Evolutionary conservation across 345 rosid genomes (phyloP), one percentile per base, ranked within the genome.

Genomic region (Xanthoceras sorbifolium): DNA sequence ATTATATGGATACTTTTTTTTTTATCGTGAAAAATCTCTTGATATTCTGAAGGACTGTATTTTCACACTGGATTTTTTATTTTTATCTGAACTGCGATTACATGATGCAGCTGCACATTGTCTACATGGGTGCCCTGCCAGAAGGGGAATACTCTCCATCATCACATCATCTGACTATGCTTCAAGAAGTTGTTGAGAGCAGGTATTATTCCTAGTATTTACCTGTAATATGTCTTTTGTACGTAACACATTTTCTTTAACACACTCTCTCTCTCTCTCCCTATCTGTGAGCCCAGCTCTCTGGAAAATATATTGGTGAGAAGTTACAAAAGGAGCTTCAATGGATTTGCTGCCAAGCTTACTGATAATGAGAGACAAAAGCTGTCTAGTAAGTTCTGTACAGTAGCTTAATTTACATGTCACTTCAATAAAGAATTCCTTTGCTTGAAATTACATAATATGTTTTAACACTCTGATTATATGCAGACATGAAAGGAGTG

Each of bases 271-370:
- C 18, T 8, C 28, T 2, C 9, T 46, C 4, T 1, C 1, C 32
- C 11, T 61, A 26, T 46, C 4, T 29, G 20, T 25, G 12, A 7
- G 9, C n/a, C 31, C 73, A 84, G 83, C 11, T 66, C 75, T 52
- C 40, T 22, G 1, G 64, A 67, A 52, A 65, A 67, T 44, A 5
- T 67, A 10, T 20, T 86, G 76, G 34, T 86, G 38, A 80, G 77
- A 64, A 88, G 88, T 69, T 84, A 86, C 77, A 64, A 0, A 11
- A 79, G 79, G 77, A 88, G 91, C 62, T 86, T 88, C 79, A 84
- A 84, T 71, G 91, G 88, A 44, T 86, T 88, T 83, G 89, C 82
- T 1, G 88, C 91, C 25, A 78, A 38, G 74, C 85, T 88, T 25
- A 82, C 80, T 9, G 72, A 84, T 23, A 10, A 25, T 0, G 91